Base-by-base conservation (phyloP, 2,329 filamentous ascomycete genomes). In the Cercospora citrullina region DNA sequence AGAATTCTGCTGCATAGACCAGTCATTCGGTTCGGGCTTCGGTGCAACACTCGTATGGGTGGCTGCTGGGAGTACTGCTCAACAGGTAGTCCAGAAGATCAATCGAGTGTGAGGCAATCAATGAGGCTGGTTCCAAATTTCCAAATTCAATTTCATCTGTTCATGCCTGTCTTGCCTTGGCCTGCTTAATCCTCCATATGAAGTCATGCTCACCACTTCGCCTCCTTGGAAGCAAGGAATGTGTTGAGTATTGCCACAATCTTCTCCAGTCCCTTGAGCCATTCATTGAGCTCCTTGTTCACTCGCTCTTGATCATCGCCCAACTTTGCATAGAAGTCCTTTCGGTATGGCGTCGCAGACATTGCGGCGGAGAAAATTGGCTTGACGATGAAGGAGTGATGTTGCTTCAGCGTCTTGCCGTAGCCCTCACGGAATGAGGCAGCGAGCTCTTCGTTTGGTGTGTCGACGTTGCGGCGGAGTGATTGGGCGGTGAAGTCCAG, bases 361-460 rank as follows among this genome's bases (percentile, higher is more conserved):
- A 99, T 97, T 79, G 94, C 94, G 70, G 93, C 91, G 75, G 87
- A 91, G 87, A 98, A 98, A 78, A 97, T 86, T 69, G 93, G 93
- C 86, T 96, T 97, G 76, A 97, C 84, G 71, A 97, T 75, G 81
- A 96, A 93, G 78, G 86, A 89, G 85, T 99, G 95, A 84, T 96
- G 89, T 28, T 91, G 91, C 84, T 96, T 97, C 76, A 99, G 90
- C 60, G 94, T 97, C 75, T 84, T 85, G 78, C 86, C 87, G 83
- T 99, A 99, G 74, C 94, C 92, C 66, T 84, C 83, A 76, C 91
- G 90, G 90, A 99, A 99, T 59, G 93, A 97, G 73, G 87, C 86
- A 69, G 91, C 86, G 70, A 99, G 91, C 82, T 97, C 93, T 78
- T 93, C 87, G 72, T 79, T 74, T 64, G 87, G 77, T 77, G 90